phyloP scores from a whole-genome alignment of 768 basidiomycete genomes.

The Leccinum pellstonianum region DNA sequence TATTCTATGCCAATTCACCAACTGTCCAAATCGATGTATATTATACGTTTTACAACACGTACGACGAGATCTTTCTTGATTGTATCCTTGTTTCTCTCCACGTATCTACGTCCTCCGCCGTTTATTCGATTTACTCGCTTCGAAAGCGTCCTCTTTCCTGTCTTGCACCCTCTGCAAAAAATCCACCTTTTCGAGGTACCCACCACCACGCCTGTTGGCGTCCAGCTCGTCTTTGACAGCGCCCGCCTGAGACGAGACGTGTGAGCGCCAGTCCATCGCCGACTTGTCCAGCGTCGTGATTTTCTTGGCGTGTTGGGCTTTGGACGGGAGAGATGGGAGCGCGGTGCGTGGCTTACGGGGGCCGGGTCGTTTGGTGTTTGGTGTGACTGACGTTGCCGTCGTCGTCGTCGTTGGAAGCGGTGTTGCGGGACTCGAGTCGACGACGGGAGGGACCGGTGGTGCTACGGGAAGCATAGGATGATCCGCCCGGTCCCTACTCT shows the following conservation, averaged over 20 bases:
- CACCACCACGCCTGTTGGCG: conserved; percentile 68
- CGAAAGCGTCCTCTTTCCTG: conserved; percentile 63
- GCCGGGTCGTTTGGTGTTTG: conserved; percentile 46
- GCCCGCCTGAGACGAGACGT: conserved; percentile 46
- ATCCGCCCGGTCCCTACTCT: not conserved
- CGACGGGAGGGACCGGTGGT: not conserved
- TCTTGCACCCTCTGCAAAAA: conserved; percentile 76
- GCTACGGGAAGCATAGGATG: not conserved
- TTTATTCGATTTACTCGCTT: conserved; percentile 55
- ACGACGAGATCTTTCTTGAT: not conserved
- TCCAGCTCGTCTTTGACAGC: conserved; percentile 70
- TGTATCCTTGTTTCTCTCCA: not conserved
- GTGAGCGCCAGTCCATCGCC: conserved; percentile 80
- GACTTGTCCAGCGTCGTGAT: conserved; percentile 84
- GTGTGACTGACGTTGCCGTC: not conserved
- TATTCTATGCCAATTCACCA: not conserved
- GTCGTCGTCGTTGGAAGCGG: not conserved
- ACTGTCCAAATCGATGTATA: conserved; percentile 11
- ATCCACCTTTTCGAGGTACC: conserved; percentile 83
- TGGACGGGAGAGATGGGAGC: conserved; percentile 51
- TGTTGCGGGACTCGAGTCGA: not conserved
- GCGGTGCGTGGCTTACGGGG: conserved; percentile 65
- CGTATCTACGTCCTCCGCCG: conserved; percentile 35
- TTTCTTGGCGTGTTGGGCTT: conserved; percentile 62
- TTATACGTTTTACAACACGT: not conserved